Evolutionary conservation across 2,329 filamentous ascomycete genomes (phyloP).

Genomic region (Calonectria pseudoturangicola): DNA sequence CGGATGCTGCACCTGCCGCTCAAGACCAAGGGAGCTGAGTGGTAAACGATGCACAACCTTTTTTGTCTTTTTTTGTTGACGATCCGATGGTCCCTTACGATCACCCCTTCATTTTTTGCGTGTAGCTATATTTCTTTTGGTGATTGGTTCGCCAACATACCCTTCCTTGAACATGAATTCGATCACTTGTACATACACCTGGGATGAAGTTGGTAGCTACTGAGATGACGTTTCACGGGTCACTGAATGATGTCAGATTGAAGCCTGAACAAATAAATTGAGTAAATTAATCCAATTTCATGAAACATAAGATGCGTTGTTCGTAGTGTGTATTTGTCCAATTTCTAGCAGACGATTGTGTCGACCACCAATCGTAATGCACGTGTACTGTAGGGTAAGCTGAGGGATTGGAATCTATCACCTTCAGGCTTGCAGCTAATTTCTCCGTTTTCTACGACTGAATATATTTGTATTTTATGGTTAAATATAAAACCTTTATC

Average conservation of each 20-base stretch:
- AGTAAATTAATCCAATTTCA: not conserved
- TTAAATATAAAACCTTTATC: too few species aligned
- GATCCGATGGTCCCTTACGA: not conserved
- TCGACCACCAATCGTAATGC: too few species aligned
- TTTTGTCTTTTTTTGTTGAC: not conserved
- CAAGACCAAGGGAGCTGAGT: slow-evolving; percentile 45
- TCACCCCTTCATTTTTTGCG: not conserved
- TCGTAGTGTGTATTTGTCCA: too few species aligned
- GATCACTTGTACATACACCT: not conserved
- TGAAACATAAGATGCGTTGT: too few species aligned
- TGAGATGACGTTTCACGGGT: not conserved
- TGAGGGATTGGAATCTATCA: too few species aligned
- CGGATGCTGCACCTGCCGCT: slow-evolving; percentile 62
- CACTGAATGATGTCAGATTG: not conserved
- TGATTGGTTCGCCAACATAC: slow-evolving; percentile 1
- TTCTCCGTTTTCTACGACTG: too few species aligned
- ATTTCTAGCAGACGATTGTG: too few species aligned
- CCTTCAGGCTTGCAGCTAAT: too few species aligned
- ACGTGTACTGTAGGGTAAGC: too few species aligned
- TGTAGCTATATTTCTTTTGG: not conserved
- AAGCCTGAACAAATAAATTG: not conserved
- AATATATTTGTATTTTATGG: too few species aligned
- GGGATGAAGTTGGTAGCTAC: not conserved
- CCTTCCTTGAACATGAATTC: not conserved
- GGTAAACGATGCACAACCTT: not conserved